Evolutionary conservation across 345 rosid genomes (phyloP), one percentile per base, ranked within the genome.

Genomic region (Salix koriyanagi): DNA sequence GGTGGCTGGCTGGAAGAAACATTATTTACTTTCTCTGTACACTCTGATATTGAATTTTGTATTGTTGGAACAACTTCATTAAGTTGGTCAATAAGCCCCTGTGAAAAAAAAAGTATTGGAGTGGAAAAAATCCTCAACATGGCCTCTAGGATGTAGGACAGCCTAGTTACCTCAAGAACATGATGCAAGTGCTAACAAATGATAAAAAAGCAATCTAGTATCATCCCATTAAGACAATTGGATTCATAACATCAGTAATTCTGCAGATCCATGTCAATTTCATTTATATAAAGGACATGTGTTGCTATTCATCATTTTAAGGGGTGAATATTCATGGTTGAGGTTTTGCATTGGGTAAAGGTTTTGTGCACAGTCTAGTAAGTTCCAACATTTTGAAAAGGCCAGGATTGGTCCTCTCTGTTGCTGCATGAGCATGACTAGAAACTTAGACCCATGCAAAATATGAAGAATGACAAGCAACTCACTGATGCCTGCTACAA

Each of bases 71-170:
- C 89, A 79, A 91, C 98, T 72, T 96, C 95, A 85, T 92, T 92
- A 65, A 96, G 86, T 81, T 96, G 98, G 79, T 96, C 91, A 77
- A 92, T 89, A 74, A 96, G 97, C 83, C 92, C 99, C 99, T 96
- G 86, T 60, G 83, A 32, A 34, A 34, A 41, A 80, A 71, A 79
- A 82, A 76, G 69, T 74, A 79, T 70, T 74, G 75, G 60, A 66
- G 44, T 67, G 75, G 58, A 48, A 46, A 77, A 80, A 69, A 58
- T 26, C 14, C 44, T 77, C 58, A 44, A 36, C 69, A 71, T 78
- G 70, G 71, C 61, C 76, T 54, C 62, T 48, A n/a, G 21, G 44
- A 65, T 77, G 25, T 18, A 81, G 48, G 79, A 4, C 74, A 56
- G 16, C 58, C 42, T 12, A 66, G 56, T 28, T 8, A 42, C 37